A percentile compares a stretch with the other conserved stretches of the same genome.
These are phyloP conservation scores for Lactarius evosmus DNA, from an alignment of 768 basidiomycete genomes.

Conservation along the genomic window DNA sequence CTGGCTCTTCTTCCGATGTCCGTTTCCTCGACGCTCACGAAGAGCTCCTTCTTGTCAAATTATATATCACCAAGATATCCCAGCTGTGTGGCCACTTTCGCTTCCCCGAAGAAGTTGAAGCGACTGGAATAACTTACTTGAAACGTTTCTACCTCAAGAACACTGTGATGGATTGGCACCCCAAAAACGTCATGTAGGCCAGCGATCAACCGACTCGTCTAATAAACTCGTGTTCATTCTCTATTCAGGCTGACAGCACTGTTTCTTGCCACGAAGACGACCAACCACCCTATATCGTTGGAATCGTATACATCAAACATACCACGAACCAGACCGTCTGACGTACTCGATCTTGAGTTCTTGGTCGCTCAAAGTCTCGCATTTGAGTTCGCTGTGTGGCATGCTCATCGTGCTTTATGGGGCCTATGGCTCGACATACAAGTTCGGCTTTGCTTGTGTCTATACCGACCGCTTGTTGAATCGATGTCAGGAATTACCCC, in stretches of 20 bases:
- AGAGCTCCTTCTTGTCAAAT: conserved; percentile 83
- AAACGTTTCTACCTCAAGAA: conserved; percentile 98
- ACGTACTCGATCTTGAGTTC: conserved; percentile 93
- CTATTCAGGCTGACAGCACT: conserved; percentile 81
- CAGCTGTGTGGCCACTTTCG: conserved; percentile 82
- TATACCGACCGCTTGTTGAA: conserved; percentile 9
- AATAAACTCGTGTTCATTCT: conserved; percentile 5
- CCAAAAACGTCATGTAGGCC: conserved; percentile 93
- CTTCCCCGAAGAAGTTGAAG: conserved; percentile 90
- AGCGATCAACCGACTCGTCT: not conserved
- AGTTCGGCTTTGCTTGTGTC: conserved; percentile 42
- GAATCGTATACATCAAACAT: conserved; percentile 82
- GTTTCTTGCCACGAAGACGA: conserved; percentile 95
- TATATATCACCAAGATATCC: conserved; percentile 84
- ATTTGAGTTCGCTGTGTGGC: conserved; percentile 95
- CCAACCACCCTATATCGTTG: conserved; percentile 88
- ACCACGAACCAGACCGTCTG: conserved; percentile 72
- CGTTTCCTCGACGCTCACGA: conserved; percentile 78
- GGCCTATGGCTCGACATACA: conserved; percentile 87
- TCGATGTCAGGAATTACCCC: conserved; percentile 52
- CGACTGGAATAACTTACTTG: conserved; percentile 87
- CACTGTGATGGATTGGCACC: conserved; percentile 99
- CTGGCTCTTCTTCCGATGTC: conserved; percentile 67
- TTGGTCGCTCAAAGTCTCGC: conserved; percentile 90
- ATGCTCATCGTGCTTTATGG: conserved; percentile 84